Base-by-base conservation (phyloP, 768 basidiomycete species). In the Hydnum rufescens region DNA sequence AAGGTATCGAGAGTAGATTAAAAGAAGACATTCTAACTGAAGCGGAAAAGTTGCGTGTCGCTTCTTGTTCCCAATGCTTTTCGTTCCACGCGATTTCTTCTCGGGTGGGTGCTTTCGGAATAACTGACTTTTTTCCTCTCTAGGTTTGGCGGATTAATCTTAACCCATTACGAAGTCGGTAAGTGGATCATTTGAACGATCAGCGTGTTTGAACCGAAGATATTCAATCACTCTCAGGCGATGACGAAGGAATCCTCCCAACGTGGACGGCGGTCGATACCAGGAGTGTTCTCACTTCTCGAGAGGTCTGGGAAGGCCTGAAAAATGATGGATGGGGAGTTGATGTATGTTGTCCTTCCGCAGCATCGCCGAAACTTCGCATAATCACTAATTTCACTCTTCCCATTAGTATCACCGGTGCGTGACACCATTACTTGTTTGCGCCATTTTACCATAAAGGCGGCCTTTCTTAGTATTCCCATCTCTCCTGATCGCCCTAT, bases 231-330 rank as follows among this genome's bases (percentile, higher is more conserved):
- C 1, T 8, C 34, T 16, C 29, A 50, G 70, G 70, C 49, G 82
- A 83, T 3, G 77, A 81, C 51, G 86, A 86, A 3, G 78, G 81
- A 1, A 82, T 96, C 58, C 65, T 90, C 1, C 86, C 89, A 0
- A 93, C 87, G 2, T 97, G 93, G 93, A 89, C 92, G 1, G 74
- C 82, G 22, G 86, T 95, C 4, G 90, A 95, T 62, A 70, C 67
- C 22, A 69, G 68, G 18, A 86, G 80, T 56, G 86, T 97, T n/a
- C 75, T 76, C 60, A 96, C 95, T 0, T 80, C 82, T 4, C 70
- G 76, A 47, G 90, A 97, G 62, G 70, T 97, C 5, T 96, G 84
- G 79, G 77, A 77, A 54, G 67, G 71, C 47, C 77, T 90, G 74
- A 79, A 76, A 58, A 64, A 64, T 5, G 73, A 86, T 48, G 93